A percentile compares a stretch with the other conserved stretches of the same genome.
These are phyloP conservation scores for Russula earlei DNA, from an alignment of 768 basidiomycete genomes.

Conservation along the genomic window DNA sequence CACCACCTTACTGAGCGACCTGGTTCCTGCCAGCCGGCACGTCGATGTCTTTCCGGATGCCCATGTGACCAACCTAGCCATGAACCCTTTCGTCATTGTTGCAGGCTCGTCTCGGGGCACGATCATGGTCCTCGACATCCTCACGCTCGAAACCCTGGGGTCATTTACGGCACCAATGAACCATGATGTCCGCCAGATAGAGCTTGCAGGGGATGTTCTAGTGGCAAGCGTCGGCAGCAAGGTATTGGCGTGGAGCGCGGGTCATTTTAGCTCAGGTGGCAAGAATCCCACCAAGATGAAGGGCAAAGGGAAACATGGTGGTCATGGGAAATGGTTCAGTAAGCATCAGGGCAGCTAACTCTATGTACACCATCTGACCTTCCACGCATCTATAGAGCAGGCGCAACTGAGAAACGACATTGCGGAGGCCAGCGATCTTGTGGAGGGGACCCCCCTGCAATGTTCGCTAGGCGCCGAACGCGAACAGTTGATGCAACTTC, in stretches of 20 bases:
- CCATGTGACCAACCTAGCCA: slow-evolving; percentile 51
- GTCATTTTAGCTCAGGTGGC: slow-evolving; percentile 31
- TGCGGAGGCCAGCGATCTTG: slow-evolving; percentile 46
- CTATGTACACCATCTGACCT: background rate
- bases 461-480: slow-evolving; percentile 38
- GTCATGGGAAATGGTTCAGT: slow-evolving; percentile 32
- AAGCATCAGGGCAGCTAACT: slow-evolving; percentile 17
- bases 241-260: slow-evolving; percentile 62
- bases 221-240: slow-evolving; percentile 51
- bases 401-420: slow-evolving; percentile 56
- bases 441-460: slow-evolving; percentile 37
- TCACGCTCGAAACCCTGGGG: slow-evolving; percentile 50
- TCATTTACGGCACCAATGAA: slow-evolving; percentile 39
- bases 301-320: slow-evolving; percentile 18
- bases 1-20: slow-evolving; percentile 3
- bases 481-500: slow-evolving; percentile 49
- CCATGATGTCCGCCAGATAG: slow-evolving; percentile 44
- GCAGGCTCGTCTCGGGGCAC: slow-evolving; percentile 59
- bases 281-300: slow-evolving; percentile 23
- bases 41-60: slow-evolving; percentile 61
- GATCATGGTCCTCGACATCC: slow-evolving; percentile 53
- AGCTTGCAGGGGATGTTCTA: slow-evolving; percentile 46
- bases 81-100: slow-evolving; percentile 49
- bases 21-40: slow-evolving; percentile 32
- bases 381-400: slow-evolving; percentile 37